Percentiles rank a stretch among this genome's conserved stretches.
These are phyloP conservation scores for Nigrospora sphaerica DNA, from an alignment of 2,329 filamentous ascomycete species.

Conservation along the genomic window DNA sequence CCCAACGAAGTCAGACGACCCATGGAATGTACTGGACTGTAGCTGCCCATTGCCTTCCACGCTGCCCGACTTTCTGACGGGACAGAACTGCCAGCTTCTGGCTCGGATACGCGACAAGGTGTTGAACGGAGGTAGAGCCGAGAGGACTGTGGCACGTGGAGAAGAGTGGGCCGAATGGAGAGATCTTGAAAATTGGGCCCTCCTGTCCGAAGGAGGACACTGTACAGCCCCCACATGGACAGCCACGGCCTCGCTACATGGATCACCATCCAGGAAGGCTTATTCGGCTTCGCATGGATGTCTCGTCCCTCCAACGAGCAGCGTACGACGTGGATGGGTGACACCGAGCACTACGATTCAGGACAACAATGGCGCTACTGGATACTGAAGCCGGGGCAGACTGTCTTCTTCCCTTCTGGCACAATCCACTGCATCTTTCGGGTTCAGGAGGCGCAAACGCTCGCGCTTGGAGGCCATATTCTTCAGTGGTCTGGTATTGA, in stretches of 20 bases:
- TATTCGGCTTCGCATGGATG: constrained; percentile 22
- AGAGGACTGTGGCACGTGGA: too few species aligned
- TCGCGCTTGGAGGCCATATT: constrained; percentile 25
- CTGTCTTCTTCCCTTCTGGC: too few species aligned
- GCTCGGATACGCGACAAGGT: constrained; percentile 1
- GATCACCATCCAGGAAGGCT: constrained; percentile 21
- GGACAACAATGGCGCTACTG: too few species aligned
- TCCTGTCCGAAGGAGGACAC: too few species aligned
- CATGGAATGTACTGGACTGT: constrained; percentile 2
- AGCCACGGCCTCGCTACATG: too few species aligned
- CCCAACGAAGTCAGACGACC: not conserved
- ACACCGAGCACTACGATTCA: constrained; percentile 11
- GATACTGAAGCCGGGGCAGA: too few species aligned
- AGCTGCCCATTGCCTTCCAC: constrained; percentile 1
- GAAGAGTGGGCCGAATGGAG: too few species aligned
- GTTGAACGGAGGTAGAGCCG: not conserved
- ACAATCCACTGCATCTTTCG: too few species aligned
- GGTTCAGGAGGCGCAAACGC: constrained; percentile 15
- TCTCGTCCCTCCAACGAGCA: constrained; percentile 17
- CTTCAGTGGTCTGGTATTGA: constrained; percentile 24
- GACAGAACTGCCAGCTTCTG: constrained; percentile 3
- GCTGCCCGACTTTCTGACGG: constrained; percentile 1
- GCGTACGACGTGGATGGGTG: constrained; percentile 14
- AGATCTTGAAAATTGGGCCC: too few species aligned
- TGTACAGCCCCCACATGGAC: too few species aligned